phyloP scores from a whole-genome alignment of 2,329 filamentous ascomycete species.

The Colletotrichum liaoningense region DNA sequence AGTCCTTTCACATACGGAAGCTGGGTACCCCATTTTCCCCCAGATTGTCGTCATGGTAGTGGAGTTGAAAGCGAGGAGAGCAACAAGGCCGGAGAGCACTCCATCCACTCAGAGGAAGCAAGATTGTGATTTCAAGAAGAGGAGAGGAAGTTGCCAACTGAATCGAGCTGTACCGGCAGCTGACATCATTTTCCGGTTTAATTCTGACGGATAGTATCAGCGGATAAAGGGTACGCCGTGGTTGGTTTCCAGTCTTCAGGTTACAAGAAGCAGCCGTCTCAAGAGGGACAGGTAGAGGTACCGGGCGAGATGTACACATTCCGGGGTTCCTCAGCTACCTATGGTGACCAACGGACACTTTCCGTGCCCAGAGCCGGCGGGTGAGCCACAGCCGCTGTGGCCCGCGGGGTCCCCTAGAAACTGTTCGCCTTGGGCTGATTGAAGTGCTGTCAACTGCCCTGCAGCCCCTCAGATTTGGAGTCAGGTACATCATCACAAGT shows the following conservation, averaged over 20 bases:
- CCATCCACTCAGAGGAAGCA: not conserved
- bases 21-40: not conserved
- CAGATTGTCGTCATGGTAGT: constrained; percentile 26
- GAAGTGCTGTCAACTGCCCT: too few species aligned
- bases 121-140: not conserved
- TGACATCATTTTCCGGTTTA: not conserved
- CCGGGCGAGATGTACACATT: not conserved
- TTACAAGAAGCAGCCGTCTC: not conserved
- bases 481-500: not conserved
- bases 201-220: not conserved
- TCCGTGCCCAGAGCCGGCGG: not conserved
- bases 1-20: not conserved
- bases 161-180: not conserved
- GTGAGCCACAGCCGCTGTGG: not conserved
- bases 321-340: not conserved
- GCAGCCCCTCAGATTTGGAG: not conserved
- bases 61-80: not conserved
- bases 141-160: not conserved
- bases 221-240: not conserved
- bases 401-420: not conserved
- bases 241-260: not conserved
- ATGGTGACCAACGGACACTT: not conserved
- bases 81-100: not conserved
- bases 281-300: not conserved
- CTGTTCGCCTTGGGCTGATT: too few species aligned